Conservation (phyloP, 805 yeast genomes). For the Kluyveromyces starmeri region DNA sequence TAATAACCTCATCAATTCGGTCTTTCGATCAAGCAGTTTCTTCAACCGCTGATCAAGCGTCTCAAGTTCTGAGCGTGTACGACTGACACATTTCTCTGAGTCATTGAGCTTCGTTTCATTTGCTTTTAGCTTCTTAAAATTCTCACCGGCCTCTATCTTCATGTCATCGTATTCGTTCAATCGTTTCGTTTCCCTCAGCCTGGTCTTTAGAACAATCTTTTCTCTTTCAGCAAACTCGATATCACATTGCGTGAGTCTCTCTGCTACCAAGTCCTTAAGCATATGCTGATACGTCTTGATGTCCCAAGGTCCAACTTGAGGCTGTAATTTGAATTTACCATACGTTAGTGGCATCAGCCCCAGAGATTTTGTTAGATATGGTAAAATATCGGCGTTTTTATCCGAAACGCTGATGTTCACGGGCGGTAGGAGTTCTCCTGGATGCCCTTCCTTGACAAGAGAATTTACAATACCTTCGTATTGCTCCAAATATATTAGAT, state of each 20-base stretch:
- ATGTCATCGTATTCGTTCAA: conserved; percentile 34
- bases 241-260: conserved; percentile 26
- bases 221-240: conserved; percentile 16
- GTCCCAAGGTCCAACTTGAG: conserved; percentile 13
- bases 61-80: conserved; percentile 14
- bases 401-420: conserved; percentile 12
- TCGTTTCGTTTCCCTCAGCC: conserved; percentile 32
- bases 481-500: neutral
- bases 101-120: conserved; percentile 17
- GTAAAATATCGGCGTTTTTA: conserved; percentile 11
- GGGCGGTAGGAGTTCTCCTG: conserved; percentile 9
- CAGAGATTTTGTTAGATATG: conserved; percentile 9
- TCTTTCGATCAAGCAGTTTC: conserved; percentile 8
- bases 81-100: conserved; percentile 19
- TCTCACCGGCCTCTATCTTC: conserved; percentile 33
- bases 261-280: conserved; percentile 32
- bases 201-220: conserved; percentile 19
- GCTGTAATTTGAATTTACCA: conserved; percentile 11
- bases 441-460: conserved; percentile 15
- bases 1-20: conserved; percentile 9
- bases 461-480: conserved; percentile 1
- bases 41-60: conserved; percentile 10
- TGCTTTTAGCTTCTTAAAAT: conserved; percentile 30
- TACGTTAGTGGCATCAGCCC: conserved; percentile 13
- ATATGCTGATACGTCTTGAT: conserved; percentile 30